These are phyloP conservation scores for Primulina eburnea DNA, from an alignment of 257 asterid species.

Conservation along the genomic window DNA sequence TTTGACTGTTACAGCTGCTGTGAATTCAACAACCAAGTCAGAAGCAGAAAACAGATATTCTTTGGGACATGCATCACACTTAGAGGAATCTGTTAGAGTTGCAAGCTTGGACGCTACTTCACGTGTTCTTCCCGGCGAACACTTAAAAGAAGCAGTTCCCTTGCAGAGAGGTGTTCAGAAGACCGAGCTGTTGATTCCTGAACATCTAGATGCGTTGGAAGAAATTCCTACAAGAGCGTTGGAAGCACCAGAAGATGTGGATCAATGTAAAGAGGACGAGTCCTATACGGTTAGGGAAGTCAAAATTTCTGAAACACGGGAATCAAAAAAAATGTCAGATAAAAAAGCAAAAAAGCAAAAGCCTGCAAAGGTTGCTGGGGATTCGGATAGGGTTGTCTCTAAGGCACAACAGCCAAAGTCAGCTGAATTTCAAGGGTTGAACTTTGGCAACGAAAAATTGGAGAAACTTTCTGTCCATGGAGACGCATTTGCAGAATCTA, in stretches of 20 bases:
- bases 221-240: constrained; percentile 29
- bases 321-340: constrained; percentile 57
- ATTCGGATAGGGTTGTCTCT: constrained; percentile 38
- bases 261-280: constrained; percentile 32
- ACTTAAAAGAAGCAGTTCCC: constrained; percentile 31
- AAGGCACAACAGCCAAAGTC: constrained; percentile 48
- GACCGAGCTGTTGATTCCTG: constrained; percentile 25
- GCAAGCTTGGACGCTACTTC: constrained; percentile 29
- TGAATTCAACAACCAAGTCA: constrained; percentile 28
- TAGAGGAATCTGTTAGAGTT: constrained; percentile 30
- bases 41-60: constrained; percentile 27
- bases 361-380: constrained; percentile 57
- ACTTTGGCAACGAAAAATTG: constrained; percentile 30
- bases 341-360: constrained; percentile 89
- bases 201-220: constrained; percentile 28
- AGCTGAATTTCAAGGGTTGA: constrained; percentile 40
- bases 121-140: constrained; percentile 32
- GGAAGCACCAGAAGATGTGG: constrained; percentile 33
- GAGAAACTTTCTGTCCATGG: constrained; percentile 33
- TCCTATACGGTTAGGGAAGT: constrained; percentile 46
- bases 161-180: constrained; percentile 23
- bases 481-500: constrained; percentile 34
- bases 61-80: constrained; percentile 31
- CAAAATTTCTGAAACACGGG: constrained; percentile 45
- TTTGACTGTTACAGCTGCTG: constrained; percentile 23